phyloP scores from a whole-genome alignment of 192 early-diverging fungal species.

The Obelidium mucronatum region DNA sequence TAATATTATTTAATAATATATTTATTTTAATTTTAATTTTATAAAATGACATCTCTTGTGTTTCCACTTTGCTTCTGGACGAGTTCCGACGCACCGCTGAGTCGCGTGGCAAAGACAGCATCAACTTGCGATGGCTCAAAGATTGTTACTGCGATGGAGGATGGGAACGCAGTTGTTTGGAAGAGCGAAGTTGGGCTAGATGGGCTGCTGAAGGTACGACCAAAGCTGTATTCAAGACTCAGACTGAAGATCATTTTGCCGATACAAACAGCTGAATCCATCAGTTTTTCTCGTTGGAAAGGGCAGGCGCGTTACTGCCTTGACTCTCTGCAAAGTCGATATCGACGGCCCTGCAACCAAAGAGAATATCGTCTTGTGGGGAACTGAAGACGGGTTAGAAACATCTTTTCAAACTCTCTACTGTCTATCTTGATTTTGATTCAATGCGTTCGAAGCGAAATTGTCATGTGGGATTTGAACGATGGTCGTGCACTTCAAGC shows the following conservation, averaged over 20 bases:
- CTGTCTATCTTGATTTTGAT: not conserved
- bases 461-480: constrained; percentile 53
- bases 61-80: constrained; percentile 17
- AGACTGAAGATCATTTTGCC: no score
- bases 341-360: constrained; percentile 37
- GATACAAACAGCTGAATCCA: constrained; percentile 29
- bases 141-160: constrained; percentile 4
- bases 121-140: not conserved
- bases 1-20: no score
- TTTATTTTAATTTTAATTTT: no score
- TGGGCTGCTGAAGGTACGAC: not conserved
- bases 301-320: constrained; percentile 30
- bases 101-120: not conserved
- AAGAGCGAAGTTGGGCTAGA: not conserved
- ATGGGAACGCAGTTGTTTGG: not conserved
- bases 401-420: not conserved
- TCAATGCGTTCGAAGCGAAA: constrained; percentile 35
- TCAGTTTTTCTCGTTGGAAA: constrained; percentile 40
- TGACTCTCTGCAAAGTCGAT: constrained; percentile 44
- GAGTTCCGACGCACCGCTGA: not conserved
- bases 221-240: not conserved
- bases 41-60: constrained; percentile 27
- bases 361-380: constrained; percentile 42
- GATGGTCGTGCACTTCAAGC: constrained; percentile 54
- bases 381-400: constrained; percentile 4